A percentile compares a stretch with the other conserved stretches of the same genome.
Conservation (phyloP, 352 stramenopile species). For the Globisporangium paroecandrum region DNA sequence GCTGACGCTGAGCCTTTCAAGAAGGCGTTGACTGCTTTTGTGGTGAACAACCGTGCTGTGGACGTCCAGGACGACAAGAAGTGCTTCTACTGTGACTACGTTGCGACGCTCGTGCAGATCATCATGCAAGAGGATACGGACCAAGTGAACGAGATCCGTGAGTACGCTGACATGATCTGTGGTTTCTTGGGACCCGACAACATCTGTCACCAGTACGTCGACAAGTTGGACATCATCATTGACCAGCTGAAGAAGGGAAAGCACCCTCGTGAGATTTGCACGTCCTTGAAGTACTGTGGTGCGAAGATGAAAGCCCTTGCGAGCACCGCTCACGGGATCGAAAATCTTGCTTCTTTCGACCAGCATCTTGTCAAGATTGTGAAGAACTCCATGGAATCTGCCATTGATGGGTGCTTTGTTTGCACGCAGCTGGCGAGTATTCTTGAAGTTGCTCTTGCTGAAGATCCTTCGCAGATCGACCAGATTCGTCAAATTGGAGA, state of each 20-base stretch:
- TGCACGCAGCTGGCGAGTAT: conserved; percentile 63
- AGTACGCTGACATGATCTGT: conserved; percentile 75
- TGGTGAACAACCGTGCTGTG: conserved; percentile 18
- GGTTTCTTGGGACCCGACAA: conserved; percentile 61
- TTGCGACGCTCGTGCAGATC: conserved; percentile 56
- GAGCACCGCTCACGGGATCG: neutral
- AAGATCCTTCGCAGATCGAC: conserved; percentile 49
- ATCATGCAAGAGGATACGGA: conserved; percentile 52
- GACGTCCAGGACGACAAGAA: conserved; percentile 32
- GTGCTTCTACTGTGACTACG: conserved; percentile 62
- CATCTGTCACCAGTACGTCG: conserved; percentile 63
- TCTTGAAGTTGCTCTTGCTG: conserved; percentile 47
- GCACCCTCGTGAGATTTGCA: conserved; percentile 63
- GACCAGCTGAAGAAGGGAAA: conserved; percentile 60
- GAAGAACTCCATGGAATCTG: conserved; percentile 31
- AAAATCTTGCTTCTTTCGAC: conserved; percentile 24
- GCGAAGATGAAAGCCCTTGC: conserved; percentile 3
- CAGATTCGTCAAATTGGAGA: conserved; percentile 63
- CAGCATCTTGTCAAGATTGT: conserved; percentile 29
- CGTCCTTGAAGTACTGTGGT: conserved; percentile 52
- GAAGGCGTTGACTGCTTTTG: conserved; percentile 32
- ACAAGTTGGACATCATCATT: conserved; percentile 63
- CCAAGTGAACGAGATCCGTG: conserved; percentile 50
- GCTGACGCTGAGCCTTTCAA: conserved; percentile 14
- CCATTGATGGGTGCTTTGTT: conserved; percentile 57